Evolutionary conservation across 495 filamentous ascomycete genomes (phyloP).

Genomic region (Geopyxis carbonaria): DNA sequence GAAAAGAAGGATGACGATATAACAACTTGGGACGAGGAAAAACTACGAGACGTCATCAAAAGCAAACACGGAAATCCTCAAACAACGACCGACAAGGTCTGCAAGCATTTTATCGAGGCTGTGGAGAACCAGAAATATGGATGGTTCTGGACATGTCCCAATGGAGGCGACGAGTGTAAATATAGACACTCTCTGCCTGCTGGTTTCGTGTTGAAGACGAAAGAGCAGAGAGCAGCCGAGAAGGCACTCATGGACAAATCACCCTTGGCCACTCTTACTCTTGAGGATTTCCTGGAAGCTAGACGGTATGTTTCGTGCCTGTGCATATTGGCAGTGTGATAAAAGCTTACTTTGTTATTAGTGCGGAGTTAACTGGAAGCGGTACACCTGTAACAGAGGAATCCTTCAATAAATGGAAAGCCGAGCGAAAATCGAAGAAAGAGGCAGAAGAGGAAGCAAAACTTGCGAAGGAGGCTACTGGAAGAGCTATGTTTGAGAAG

Average conservation of each 20-base stretch:
- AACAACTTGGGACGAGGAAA: slow-evolving; percentile 94
- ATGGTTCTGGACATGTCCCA: slow-evolving; percentile 98
- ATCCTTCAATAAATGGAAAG: slow-evolving; percentile 88
- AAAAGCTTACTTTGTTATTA: slow-evolving; percentile 1
- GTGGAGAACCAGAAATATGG: slow-evolving; percentile 98
- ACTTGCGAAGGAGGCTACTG: slow-evolving; percentile 85
- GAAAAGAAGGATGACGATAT: slow-evolving; percentile 90
- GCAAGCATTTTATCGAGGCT: slow-evolving; percentile 96
- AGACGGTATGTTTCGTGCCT: slow-evolving; percentile 44
- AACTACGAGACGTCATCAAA: slow-evolving; percentile 71
- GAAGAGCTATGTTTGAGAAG: slow-evolving; percentile 84
- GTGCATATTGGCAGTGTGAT: not conserved
- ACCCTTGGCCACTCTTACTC: slow-evolving; percentile 77
- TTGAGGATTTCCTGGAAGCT: slow-evolving; percentile 93
- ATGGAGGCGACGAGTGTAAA: slow-evolving; percentile 95
- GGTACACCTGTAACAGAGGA: slow-evolving; percentile 88
- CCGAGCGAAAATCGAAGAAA: slow-evolving; percentile 85
- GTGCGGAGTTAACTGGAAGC: slow-evolving; percentile 60
- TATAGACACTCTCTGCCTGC: slow-evolving; percentile 90
- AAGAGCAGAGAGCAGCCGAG: slow-evolving; percentile 88
- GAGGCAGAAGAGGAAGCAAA: slow-evolving; percentile 74
- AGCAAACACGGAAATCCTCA: slow-evolving; percentile 95
- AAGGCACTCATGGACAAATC: slow-evolving; percentile 97
- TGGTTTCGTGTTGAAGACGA: slow-evolving; percentile 95
- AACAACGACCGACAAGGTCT: slow-evolving; percentile 94